Percentiles rank a stretch among this genome's conserved stretches.
phyloP scores from a whole-genome alignment of 495 filamentous ascomycete genomes.

The Corynascus novoguineensis region DNA sequence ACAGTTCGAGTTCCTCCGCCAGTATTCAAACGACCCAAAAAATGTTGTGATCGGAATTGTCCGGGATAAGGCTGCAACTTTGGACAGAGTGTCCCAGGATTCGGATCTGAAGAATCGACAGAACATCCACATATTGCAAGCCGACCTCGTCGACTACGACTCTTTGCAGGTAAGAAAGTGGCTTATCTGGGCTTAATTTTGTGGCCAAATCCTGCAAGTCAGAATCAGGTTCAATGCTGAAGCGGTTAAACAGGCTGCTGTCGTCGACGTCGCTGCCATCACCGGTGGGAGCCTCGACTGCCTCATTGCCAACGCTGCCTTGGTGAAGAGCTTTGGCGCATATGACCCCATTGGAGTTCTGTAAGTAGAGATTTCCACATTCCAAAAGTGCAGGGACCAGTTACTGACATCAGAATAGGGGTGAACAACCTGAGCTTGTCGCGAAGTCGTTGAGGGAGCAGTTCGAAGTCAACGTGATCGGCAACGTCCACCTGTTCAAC shows the following conservation, averaged over 20 bases:
- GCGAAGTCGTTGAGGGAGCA: constrained; percentile 19
- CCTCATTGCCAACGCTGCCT: constrained; percentile 50
- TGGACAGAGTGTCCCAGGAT: constrained; percentile 20
- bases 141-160: constrained; percentile 29
- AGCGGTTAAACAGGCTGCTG: constrained; percentile 25
- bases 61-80: constrained; percentile 31
- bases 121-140: constrained; percentile 39
- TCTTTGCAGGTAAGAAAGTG: background rate
- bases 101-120: constrained; percentile 19
- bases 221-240: background rate
- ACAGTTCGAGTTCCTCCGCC: constrained; percentile 26
- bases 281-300: constrained; percentile 45
- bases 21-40: constrained; percentile 24
- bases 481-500: constrained; percentile 48
- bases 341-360: constrained; percentile 18
- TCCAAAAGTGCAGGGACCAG: background rate
- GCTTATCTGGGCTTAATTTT: background rate
- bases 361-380: background rate
- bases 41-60: constrained; percentile 33
- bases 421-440: constrained; percentile 26
- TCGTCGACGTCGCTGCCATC: constrained; percentile 26
- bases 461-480: constrained; percentile 46
- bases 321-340: constrained; percentile 22
- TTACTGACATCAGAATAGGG: constrained; percentile 17
- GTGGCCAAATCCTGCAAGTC: background rate